A percentile compares a stretch with the other conserved stretches of the same genome.
Evolutionary conservation across 768 basidiomycete genomes (phyloP).

Genomic region (Russula griseocarnosa): DNA sequence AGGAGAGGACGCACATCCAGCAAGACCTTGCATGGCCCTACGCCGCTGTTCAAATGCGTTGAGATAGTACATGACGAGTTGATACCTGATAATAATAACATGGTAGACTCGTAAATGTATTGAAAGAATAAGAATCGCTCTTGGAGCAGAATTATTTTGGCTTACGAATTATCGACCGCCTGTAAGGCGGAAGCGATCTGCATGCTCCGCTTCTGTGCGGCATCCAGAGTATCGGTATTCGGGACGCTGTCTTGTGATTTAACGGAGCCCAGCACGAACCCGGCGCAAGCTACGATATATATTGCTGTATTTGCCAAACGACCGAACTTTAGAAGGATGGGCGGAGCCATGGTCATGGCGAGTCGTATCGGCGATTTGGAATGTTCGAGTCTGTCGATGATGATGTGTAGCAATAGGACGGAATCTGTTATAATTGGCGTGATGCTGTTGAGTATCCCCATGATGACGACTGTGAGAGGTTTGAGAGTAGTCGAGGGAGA

Average conservation of each 20-base stretch:
- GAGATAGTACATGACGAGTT: slow-evolving; percentile 20
- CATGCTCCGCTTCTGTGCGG: slow-evolving; percentile 22
- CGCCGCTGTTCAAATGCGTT: slow-evolving; percentile 21
- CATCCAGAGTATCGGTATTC: slow-evolving; percentile 17
- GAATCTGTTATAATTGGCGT: slow-evolving; percentile 18
- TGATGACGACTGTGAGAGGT: slow-evolving; percentile 20
- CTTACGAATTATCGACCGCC: slow-evolving; percentile 20
- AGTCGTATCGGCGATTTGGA: slow-evolving; percentile 11
- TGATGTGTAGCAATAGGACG: slow-evolving; percentile 16
- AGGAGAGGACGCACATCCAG: background rate
- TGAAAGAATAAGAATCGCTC: too few species aligned
- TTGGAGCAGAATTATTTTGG: too few species aligned
- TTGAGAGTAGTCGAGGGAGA: slow-evolving; percentile 21
- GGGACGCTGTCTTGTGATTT: slow-evolving; percentile 14
- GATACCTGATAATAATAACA: slow-evolving; percentile 10
- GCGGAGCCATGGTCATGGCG: slow-evolving; percentile 15
- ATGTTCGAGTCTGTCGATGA: slow-evolving; percentile 18
- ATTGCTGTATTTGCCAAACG: slow-evolving; percentile 20
- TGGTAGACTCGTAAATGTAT: background rate
- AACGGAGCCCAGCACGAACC: slow-evolving; percentile 20
- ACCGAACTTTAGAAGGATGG: slow-evolving; percentile 20
- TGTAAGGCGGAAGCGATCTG: slow-evolving; percentile 18
- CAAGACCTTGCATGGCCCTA: background rate
- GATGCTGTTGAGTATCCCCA: slow-evolving; percentile 18
- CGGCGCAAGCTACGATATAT: slow-evolving; percentile 21